Percentiles rank a stretch among this genome's conserved stretches.
Conservation (phyloP, 495 filamentous ascomycete species). For the Daldinia decipiens region DNA sequence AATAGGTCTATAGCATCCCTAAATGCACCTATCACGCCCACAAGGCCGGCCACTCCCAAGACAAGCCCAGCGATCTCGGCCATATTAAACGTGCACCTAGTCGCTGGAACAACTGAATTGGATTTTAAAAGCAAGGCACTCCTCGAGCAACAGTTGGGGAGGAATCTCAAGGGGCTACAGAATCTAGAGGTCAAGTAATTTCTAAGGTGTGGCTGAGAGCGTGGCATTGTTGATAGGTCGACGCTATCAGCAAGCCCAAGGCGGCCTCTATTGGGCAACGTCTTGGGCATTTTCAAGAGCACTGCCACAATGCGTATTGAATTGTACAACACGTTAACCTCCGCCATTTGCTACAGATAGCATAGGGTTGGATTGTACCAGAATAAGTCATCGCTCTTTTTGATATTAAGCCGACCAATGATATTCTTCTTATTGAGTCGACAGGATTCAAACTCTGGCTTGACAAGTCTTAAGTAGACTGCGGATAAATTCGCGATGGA, state of each 20-base stretch:
- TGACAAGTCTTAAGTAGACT: background rate
- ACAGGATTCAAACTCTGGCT: background rate
- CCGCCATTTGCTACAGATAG: background rate
- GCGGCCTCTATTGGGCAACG: background rate
- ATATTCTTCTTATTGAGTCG: background rate
- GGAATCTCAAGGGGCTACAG: too few species aligned
- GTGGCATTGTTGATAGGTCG: background rate
- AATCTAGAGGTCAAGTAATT: background rate
- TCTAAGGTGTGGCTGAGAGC: background rate
- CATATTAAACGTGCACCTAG: constrained; percentile 9
- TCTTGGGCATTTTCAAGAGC: background rate
- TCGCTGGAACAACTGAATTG: background rate
- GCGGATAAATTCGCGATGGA: background rate
- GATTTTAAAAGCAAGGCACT: background rate
- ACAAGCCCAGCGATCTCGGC: constrained; percentile 27
- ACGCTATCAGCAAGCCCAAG: background rate
- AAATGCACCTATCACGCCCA: constrained; percentile 38
- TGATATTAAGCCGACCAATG: background rate
- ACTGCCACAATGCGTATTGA: constrained; percentile 7
- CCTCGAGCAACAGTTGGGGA: background rate
- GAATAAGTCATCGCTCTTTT: background rate
- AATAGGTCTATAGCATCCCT: constrained; percentile 44
- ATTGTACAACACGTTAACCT: background rate
- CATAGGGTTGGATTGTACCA: background rate
- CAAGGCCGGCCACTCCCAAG: constrained; percentile 29